Evolutionary conservation across 2,329 filamentous ascomycete species (phyloP), one percentile per base, ranked within the genome.

Genomic region (Fusarium buharicum): DNA sequence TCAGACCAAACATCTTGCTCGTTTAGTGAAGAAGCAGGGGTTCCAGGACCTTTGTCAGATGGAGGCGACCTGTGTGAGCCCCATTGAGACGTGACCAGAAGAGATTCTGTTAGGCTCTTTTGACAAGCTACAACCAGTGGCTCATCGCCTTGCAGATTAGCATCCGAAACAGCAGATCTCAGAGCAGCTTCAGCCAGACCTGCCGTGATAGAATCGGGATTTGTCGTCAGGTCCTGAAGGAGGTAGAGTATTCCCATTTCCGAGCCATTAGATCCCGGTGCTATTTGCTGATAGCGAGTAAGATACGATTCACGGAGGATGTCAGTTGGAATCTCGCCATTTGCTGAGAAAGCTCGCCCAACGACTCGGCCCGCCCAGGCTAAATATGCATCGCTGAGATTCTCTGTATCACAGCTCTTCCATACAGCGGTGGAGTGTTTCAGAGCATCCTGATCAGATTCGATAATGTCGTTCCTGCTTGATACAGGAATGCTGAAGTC

Each of bases 301-400:
- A 90, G 74, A 14, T 78, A 78, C 2, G 86, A 87, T 71, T 91
- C 88, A 22, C 82, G 79, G 2, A 89, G 74, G 40, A 90, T 79
- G 44, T 84, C 84, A 31, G 79, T 73, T 14, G 87, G 85, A 6
- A 92, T 82, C 50, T 86, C 81, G 2, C 93, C 93, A 24, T 87
- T 91, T 14, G 90, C 85, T 34, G 90, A 88, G 75, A 93, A 98
- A 0, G 92, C 89, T 72, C 92, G 86, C 8, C 96, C 95, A 39
- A 98, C 81, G 3, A 93, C 90, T 61, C 89, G 85, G 4, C 91
- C 93, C 39, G 91, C 90, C 96, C 96, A 99, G 1, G 91, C 79
- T 1, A 92, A 79, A 72, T 95, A 97, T 14, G 86, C 84, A 22
- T 84, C 78, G 52, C 87, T 90, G 14, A 89, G 80, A 2, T 84